Conservation (phyloP, 352 stramenopile genomes). For the Globisporangium radiosum region DNA sequence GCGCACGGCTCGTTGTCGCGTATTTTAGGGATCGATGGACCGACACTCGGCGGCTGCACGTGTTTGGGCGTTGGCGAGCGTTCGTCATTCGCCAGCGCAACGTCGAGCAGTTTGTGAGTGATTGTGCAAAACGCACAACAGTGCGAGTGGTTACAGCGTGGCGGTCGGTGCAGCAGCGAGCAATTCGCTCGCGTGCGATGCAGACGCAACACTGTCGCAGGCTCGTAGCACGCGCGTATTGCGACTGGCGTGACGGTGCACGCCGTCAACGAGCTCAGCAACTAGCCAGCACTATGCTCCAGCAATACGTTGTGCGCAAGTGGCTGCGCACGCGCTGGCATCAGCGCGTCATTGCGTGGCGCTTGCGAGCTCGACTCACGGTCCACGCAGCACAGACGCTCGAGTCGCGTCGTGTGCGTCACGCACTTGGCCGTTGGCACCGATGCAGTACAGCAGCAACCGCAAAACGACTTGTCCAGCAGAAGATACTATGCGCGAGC, state of each 20-base stretch:
- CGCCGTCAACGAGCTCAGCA: neutral
- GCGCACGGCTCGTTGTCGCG: conserved; percentile 25
- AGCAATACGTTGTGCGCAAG: conserved; percentile 14
- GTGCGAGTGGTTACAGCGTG: too few species aligned
- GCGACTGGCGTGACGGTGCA: neutral
- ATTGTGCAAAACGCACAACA: neutral
- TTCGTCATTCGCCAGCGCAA: conserved; percentile 1
- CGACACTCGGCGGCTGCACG: conserved; percentile 17
- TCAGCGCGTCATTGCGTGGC: conserved; percentile 4
- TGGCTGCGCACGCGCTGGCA: conserved; percentile 21
- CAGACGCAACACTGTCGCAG: too few species aligned
- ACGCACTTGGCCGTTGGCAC: conserved; percentile 20
- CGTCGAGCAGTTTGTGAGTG: neutral
- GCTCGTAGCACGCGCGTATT: neutral
- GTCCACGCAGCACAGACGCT: conserved; percentile 11
- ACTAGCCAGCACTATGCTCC: conserved; percentile 8
- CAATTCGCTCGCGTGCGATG: too few species aligned
- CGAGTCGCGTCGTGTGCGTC: conserved; percentile 7
- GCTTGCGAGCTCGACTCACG: conserved; percentile 3
- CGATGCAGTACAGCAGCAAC: conserved; percentile 2
- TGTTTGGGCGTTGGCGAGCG: conserved; percentile 14
- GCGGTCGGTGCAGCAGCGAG: too few species aligned
- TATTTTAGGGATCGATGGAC: conserved; percentile 30
- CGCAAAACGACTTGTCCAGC: conserved; percentile 12
- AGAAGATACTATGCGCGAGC: neutral